Conservation (phyloP, 164 flowering plant genomes). For the Umbellularia californica region DNA sequence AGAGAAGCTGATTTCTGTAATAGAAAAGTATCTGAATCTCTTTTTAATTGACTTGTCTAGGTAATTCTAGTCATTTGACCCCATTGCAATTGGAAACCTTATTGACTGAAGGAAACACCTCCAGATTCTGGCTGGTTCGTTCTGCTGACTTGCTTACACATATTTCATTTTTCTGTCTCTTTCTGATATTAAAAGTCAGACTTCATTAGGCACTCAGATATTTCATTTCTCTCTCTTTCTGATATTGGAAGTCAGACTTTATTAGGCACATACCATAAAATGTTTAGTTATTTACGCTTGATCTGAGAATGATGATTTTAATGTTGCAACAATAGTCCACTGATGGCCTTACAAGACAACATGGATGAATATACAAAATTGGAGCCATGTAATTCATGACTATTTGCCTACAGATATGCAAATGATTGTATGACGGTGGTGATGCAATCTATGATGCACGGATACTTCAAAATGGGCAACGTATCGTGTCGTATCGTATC, state of each 20-base stretch:
- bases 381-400: background rate
- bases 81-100: conserved; percentile 84
- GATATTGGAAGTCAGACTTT: background rate
- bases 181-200: background rate
- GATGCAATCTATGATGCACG: too few relatives aligned
- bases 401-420: too few relatives aligned
- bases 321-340: background rate
- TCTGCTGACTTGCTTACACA: conserved; percentile 6
- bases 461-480: too few relatives aligned
- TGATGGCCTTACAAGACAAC: background rate
- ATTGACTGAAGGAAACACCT: conserved; percentile 75
- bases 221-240: conserved; percentile 2
- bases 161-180: background rate
- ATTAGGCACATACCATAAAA: background rate
- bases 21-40: conserved; percentile 4
- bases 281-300: background rate
- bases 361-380: background rate
- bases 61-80: conserved; percentile 59
- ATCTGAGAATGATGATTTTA: background rate
- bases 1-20: background rate
- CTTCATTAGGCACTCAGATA: background rate
- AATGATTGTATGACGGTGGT: too few relatives aligned
- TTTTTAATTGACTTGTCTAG: conserved; percentile 30
- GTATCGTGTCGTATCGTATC: too few relatives aligned
- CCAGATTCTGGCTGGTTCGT: conserved; percentile 93